These are phyloP conservation scores for Penicillium samsonianum DNA, from an alignment of 495 filamentous ascomycete species.

Conservation along the genomic window DNA sequence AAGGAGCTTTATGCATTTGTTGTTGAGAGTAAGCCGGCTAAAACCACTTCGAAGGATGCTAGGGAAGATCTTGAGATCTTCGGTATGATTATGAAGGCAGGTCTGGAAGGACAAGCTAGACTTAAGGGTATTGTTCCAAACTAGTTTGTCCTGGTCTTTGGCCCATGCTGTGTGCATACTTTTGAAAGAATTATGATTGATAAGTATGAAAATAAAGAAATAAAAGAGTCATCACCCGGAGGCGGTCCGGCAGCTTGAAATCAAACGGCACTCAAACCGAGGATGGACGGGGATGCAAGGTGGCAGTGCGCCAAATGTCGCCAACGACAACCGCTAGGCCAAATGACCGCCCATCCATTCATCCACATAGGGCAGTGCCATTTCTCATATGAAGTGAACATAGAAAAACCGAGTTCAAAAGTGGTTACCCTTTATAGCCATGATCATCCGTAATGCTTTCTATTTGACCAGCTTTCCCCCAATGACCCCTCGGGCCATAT, in stretches of 20 bases:
- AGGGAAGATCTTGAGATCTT: slow-evolving; percentile 38
- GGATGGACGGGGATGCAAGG: too few relatives aligned
- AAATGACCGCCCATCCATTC: too few relatives aligned
- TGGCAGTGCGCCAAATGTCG: too few relatives aligned
- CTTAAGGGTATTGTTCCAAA: not conserved
- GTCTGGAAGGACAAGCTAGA: slow-evolving; percentile 25
- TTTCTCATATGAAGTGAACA: not conserved
- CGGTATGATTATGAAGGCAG: slow-evolving; percentile 19
- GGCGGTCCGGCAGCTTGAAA: not conserved
- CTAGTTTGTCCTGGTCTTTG: not conserved
- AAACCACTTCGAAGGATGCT: slow-evolving; percentile 50
- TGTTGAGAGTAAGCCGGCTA: slow-evolving; percentile 38
- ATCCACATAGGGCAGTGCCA: too few relatives aligned
- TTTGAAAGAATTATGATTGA: not conserved
- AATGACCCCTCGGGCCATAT: slow-evolving; percentile 8
- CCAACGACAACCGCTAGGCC: too few relatives aligned
- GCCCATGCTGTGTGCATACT: not conserved
- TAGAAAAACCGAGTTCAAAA: too few relatives aligned
- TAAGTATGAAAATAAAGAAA: not conserved
- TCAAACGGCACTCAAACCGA: not conserved
- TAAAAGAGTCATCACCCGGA: not conserved
- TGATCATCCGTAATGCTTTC: not conserved
- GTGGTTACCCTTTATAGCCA: not conserved
- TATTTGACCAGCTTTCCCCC: too few relatives aligned
- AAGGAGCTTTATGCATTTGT: slow-evolving; percentile 40